Evolutionary conservation across 352 stramenopile genomes (phyloP).

Genomic region (Aphanomyces astaci): DNA sequence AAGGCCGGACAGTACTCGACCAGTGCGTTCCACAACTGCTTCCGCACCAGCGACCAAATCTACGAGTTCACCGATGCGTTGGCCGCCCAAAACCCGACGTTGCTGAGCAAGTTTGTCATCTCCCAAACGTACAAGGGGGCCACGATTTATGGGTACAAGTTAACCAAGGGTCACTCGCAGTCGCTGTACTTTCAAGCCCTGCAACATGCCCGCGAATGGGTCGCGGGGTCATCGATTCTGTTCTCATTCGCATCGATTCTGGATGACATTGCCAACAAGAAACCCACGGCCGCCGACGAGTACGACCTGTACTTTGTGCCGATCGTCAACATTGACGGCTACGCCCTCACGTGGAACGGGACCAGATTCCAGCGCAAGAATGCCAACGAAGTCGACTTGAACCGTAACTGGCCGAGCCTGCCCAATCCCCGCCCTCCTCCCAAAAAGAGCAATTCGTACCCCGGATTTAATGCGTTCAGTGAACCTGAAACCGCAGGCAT

Average conservation of each 20-base stretch:
- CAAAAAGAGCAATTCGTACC: background rate
- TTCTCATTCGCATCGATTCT: no score
- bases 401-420: background rate
- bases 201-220: constrained; percentile 32
- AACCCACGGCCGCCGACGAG: no score
- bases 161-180: constrained; percentile 34
- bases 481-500: background rate
- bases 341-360: constrained; percentile 47
- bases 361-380: background rate
- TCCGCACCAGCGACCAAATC: constrained; percentile 25
- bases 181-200: constrained; percentile 29
- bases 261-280: no score
- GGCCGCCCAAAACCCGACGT: background rate
- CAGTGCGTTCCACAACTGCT: constrained; percentile 32
- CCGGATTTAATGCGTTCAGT: background rate
- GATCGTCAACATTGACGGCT: constrained; percentile 74
- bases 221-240: constrained; percentile 29
- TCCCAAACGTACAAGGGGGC: constrained; percentile 27
- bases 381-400: background rate
- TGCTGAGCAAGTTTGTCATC: constrained; percentile 32
- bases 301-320: no score
- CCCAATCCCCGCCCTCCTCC: background rate
- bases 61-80: constrained; percentile 31
- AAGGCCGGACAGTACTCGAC: constrained; percentile 23
- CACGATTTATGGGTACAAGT: constrained; percentile 30